Percentiles rank a stretch among this genome's conserved stretches.
phyloP scores from a whole-genome alignment of 2,329 filamentous ascomycete species.

The Diplocarpon mali region DNA sequence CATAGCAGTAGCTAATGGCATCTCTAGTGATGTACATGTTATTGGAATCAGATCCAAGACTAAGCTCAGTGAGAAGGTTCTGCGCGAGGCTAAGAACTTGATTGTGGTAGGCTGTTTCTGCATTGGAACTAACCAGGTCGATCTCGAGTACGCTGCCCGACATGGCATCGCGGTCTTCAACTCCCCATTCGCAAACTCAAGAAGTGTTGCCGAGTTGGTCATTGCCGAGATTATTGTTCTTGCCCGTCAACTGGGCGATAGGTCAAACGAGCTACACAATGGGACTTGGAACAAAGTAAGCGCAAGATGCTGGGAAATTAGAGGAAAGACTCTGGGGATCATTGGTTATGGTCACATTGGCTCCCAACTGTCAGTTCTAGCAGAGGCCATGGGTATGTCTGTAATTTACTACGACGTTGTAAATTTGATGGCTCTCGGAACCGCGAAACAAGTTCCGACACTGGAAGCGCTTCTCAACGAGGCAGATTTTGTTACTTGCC shows the following conservation, averaged over 20 bases:
- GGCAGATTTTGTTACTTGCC: constrained; percentile 87
- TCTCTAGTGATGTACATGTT: constrained; percentile 74
- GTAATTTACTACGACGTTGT: constrained; percentile 96
- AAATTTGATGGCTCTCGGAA: constrained; percentile 89
- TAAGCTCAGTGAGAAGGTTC: constrained; percentile 75
- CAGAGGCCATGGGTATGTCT: constrained; percentile 94
- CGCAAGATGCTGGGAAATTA: constrained; percentile 92
- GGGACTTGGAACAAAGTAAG: constrained; percentile 98
- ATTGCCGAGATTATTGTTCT: constrained; percentile 89
- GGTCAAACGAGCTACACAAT: constrained; percentile 85
- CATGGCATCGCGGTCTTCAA: constrained; percentile 97
- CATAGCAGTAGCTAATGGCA: not conserved
- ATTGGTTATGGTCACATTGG: constrained; percentile 97
- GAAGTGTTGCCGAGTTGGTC: constrained; percentile 91
- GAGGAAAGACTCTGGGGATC: constrained; percentile 88
- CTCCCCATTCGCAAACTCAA: constrained; percentile 95
- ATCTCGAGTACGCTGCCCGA: constrained; percentile 70
- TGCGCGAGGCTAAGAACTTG: constrained; percentile 83
- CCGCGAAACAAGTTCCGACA: constrained; percentile 68
- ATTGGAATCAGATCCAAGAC: constrained; percentile 98
- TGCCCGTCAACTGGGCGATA: constrained; percentile 84
- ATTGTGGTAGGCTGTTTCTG: constrained; percentile 98
- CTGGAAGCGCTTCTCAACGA: constrained; percentile 65
- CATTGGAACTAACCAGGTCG: constrained; percentile 94
- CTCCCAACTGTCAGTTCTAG: constrained; percentile 86